Evolutionary conservation across 768 basidiomycete genomes (phyloP).

Genomic region (Mycena indigotica): DNA sequence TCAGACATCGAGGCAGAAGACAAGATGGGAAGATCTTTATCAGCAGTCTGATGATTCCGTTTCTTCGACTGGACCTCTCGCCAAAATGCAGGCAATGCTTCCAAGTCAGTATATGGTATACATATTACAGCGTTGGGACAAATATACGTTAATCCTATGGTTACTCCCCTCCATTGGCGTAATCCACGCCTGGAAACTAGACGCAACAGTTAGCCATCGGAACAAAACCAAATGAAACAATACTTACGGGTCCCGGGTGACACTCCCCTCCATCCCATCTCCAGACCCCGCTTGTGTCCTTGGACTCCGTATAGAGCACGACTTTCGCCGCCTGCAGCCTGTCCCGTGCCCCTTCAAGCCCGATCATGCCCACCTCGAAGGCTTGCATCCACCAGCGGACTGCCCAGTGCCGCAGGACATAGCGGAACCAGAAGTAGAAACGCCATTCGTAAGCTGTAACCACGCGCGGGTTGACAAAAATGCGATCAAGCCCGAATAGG

Average conservation of each 20-base stretch:
- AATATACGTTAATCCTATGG: no score
- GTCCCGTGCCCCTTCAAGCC: background rate
- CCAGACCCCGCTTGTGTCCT: background rate
- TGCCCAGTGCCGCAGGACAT: background rate
- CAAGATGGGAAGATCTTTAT: no score
- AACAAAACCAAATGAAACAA: background rate
- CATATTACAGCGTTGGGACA: no score
- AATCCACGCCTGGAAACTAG: no score
- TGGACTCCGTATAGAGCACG: background rate
- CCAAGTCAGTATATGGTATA: no score
- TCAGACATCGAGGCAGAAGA: no score
- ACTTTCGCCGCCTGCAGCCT: background rate
- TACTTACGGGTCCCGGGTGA: background rate
- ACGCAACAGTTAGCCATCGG: no score
- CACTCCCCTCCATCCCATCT: background rate
- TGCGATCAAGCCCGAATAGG: slow-evolving; percentile 22
- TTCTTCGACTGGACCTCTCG: no score
- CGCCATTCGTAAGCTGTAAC: slow-evolving; percentile 31
- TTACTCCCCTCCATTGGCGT: no score
- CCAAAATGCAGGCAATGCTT: no score
- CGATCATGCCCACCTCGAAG: background rate
- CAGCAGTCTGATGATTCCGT: no score
- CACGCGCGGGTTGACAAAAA: slow-evolving; percentile 41
- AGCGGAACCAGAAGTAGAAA: background rate
- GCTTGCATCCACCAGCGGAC: background rate